Base-by-base conservation (phyloP, 306 rosid species). In the Quercus berberidifolia region DNA sequence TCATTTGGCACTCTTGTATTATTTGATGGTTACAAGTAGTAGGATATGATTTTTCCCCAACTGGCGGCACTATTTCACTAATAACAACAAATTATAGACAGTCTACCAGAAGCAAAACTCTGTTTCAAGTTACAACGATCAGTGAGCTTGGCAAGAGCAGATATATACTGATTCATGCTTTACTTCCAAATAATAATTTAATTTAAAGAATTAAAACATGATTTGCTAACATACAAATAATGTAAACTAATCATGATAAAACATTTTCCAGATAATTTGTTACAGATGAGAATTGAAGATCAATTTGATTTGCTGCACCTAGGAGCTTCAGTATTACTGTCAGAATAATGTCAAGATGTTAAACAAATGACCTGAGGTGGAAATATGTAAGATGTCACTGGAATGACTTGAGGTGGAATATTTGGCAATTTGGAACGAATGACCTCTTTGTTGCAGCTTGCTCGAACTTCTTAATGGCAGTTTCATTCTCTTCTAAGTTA, bases 341-440 rank as follows among this genome's bases (percentile, higher is more conserved):
- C 4, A 46, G 12, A 56, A 25, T 10, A 43, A 56, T n/a, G 58
- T 69, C 20, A 57, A 70, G 52, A 52, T n/a, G 67, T 73, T 41
- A 31, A 31, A 17, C 71, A 65, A 65, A 65, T 65, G 49, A 65
- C 71, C 23, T 6, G 46, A 31, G 46, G 70, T 28, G 17, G 72
- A 51, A 69, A 38, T n/a, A 74, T 58, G 5, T 59, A 58, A 64
- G 65, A 33, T 46, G 55, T 85, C 83, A 90, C 81, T 81, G 85
- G 76, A 90, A 86, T 41, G 97, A 80, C 85, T 76, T 92, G 69
- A 92, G 75, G 88, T 92, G 92, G 83, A 92, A 90, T 78, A 90
- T 67, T 80, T 90, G 97, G 85, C 94, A 90, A 30, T 5, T 80
- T 38, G 94, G 79, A 55, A 71, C 76, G 72, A 83, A 90, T 55